These are phyloP conservation scores for Chrysanthemum seticuspe DNA, from an alignment of 129 eudicot genomes.

Conservation along the genomic window DNA sequence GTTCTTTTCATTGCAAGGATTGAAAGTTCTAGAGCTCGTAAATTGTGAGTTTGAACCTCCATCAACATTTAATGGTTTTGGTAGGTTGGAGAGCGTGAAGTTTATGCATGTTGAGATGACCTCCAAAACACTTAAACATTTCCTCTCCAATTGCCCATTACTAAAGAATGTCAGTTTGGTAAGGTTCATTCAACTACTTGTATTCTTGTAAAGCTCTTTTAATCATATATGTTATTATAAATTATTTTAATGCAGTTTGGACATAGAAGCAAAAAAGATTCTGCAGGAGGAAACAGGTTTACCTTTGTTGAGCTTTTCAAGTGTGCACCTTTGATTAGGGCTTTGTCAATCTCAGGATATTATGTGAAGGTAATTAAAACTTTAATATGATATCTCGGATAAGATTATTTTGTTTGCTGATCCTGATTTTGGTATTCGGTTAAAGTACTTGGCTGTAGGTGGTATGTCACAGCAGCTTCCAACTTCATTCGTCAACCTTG, in stretches of 20 bases:
- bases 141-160: constrained; percentile 28
- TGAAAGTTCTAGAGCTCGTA: constrained; percentile 15
- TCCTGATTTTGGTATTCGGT: not conserved
- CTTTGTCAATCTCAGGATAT: not conserved
- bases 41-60: constrained; percentile 19
- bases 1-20: constrained; percentile 18
- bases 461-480: constrained; percentile 4
- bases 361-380: not conserved
- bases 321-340: not conserved
- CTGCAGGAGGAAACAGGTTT: no score
- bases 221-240: not conserved
- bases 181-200: not conserved
- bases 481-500: not conserved
- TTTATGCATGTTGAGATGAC: constrained; percentile 12
- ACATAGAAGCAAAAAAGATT: no score
- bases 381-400: not conserved
- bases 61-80: constrained; percentile 15
- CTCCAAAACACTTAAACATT: not conserved
- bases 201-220: not conserved
- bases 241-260: no score
- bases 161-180: constrained; percentile 19
- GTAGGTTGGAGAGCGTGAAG: constrained; percentile 7
- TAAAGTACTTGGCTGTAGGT: not conserved
- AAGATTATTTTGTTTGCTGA: not conserved
- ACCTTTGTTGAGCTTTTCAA: no score